Conservation (phyloP, 202 grass and related monocot species). For the Carex sylvatica region DNA sequence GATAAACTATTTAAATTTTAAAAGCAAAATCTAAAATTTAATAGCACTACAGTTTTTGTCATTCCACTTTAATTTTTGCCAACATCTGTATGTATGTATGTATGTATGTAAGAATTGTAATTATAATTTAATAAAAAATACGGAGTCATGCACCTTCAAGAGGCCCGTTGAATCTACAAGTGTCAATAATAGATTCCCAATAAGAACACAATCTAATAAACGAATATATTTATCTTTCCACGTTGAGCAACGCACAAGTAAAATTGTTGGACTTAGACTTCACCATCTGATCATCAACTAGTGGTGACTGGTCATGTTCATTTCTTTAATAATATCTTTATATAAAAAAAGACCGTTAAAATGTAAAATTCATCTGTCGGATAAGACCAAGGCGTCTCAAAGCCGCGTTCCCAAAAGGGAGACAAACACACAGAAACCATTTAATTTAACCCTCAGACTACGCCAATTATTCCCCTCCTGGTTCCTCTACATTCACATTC, state of each 20-base stretch:
- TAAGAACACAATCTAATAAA: neutral
- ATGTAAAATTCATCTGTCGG: constrained; percentile 14
- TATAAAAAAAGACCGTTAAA: neutral
- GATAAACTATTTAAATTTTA: too few species aligned
- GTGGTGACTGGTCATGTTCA: neutral
- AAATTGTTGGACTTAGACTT: constrained; percentile 16
- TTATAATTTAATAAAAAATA: too few species aligned
- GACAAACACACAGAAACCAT: neutral
- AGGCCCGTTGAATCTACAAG: too few species aligned
- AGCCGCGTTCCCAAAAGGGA: constrained; percentile 13
- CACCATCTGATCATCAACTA: neutral
- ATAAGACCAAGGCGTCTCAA: constrained; percentile 13
- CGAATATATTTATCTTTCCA: neutral
- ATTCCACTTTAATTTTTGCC: too few species aligned
- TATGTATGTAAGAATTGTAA: too few species aligned
- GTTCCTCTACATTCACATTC: neutral
- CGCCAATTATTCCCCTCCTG: neutral
- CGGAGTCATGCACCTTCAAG: too few species aligned
- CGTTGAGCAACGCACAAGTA: neutral
- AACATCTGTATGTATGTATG: too few species aligned
- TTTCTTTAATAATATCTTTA: neutral
- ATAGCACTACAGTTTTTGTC: too few species aligned
- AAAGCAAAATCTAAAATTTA: too few species aligned
- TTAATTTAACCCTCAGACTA: neutral
- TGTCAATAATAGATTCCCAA: too few species aligned